These are phyloP conservation scores for Leishmania major DNA, from an alignment of 208 protist genomes.

Conservation along the genomic window DNA sequence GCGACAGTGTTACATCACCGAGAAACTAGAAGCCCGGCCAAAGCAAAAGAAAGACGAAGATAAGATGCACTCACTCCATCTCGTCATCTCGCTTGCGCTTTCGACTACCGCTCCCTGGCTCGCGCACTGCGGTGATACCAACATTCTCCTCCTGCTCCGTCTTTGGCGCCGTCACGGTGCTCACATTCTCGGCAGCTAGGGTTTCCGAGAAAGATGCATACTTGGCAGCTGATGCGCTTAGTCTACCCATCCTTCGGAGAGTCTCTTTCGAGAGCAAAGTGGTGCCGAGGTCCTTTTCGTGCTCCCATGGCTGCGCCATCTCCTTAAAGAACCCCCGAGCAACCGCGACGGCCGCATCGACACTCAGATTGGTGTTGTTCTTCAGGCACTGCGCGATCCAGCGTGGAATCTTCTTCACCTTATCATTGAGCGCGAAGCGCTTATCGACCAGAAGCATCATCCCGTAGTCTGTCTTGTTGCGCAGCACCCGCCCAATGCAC, in stretches of 20 bases:
- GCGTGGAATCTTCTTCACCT: constrained; percentile 91
- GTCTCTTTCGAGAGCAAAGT: constrained; percentile 70
- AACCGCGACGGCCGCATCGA: constrained; percentile 88
- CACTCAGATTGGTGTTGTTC: constrained; percentile 91
- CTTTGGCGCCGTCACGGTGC: neutral
- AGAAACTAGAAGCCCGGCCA: neutral
- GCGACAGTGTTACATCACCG: neutral
- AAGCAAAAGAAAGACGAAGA: neutral
- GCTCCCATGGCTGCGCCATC: constrained; percentile 96
- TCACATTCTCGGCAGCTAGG: neutral
- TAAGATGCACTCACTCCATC: neutral
- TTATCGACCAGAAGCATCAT: constrained; percentile 99
- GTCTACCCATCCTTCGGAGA: constrained; percentile 45
- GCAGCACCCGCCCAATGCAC: constrained; percentile 98
- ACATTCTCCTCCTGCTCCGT: constrained; percentile 20
- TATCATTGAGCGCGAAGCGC: constrained; percentile 96
- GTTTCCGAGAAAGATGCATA: constrained; percentile 9
- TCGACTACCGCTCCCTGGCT: constrained; percentile 46
- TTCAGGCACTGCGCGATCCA: constrained; percentile 93
- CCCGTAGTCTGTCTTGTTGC: constrained; percentile 99
- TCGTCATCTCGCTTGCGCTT: constrained; percentile 27
- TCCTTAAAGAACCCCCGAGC: constrained; percentile 93
- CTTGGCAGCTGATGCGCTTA: constrained; percentile 33
- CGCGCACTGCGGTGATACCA: constrained; percentile 51
- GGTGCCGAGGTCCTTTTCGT: constrained; percentile 85